Evolutionary conservation across 495 filamentous ascomycete species (phyloP).

Genomic region (Aspergillus hancockii): DNA sequence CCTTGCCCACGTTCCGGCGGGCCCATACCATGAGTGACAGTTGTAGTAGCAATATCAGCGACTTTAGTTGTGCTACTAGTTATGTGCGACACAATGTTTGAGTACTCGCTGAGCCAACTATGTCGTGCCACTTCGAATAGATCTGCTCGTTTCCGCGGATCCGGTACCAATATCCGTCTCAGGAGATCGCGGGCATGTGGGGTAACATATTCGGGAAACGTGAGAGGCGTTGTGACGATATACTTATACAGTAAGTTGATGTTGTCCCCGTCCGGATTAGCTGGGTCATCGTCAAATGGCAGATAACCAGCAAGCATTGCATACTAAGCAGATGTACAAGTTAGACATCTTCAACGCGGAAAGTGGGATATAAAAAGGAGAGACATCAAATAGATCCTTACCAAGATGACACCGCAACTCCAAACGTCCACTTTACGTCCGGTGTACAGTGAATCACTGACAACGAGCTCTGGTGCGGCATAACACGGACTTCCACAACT

Average conservation of each 20-base stretch:
- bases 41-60: slow-evolving; percentile 80
- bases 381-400: slow-evolving; percentile 52
- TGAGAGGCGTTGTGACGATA: slow-evolving; percentile 95
- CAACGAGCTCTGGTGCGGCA: slow-evolving; percentile 94
- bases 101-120: slow-evolving; percentile 97
- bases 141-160: slow-evolving; percentile 91
- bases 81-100: slow-evolving; percentile 91
- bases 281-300: slow-evolving; percentile 98
- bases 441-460: slow-evolving; percentile 96
- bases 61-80: slow-evolving; percentile 91
- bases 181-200: slow-evolving; percentile 94
- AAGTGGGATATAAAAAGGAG: neutral
- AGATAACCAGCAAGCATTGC: slow-evolving; percentile 98
- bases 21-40: slow-evolving; percentile 64
- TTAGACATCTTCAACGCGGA: slow-evolving; percentile 1
- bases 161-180: slow-evolving; percentile 91
- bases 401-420: slow-evolving; percentile 98
- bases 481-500: slow-evolving; percentile 75
- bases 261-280: slow-evolving; percentile 98
- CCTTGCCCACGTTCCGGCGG: slow-evolving; percentile 3
- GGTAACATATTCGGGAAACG: slow-evolving; percentile 98
- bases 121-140: slow-evolving; percentile 97
- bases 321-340: slow-evolving; percentile 60
- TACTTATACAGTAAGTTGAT: slow-evolving; percentile 99
- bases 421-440: slow-evolving; percentile 98